These are phyloP conservation scores for Fagus sylvatica DNA, from an alignment of 306 rosid genomes.

Conservation along the genomic window DNA sequence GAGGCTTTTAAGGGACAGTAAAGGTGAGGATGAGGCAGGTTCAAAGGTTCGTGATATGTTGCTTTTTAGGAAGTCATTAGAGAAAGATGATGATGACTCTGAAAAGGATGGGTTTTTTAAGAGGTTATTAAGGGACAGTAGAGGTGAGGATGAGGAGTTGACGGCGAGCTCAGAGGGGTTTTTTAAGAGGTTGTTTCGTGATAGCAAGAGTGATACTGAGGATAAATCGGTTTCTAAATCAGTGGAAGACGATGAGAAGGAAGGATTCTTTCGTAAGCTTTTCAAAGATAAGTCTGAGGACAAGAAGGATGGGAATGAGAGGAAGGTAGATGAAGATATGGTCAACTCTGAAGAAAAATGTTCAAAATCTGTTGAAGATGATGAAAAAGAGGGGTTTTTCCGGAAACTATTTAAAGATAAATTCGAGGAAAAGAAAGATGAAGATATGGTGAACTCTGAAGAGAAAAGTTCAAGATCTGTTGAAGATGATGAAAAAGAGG, in stretches of 20 bases:
- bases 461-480: conserved; percentile 56
- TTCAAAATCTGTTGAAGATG: conserved; percentile 64
- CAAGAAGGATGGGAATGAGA: conserved; percentile 58
- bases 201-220: conserved; percentile 71
- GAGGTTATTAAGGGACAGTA: conserved; percentile 72
- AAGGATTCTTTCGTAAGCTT: conserved; percentile 74
- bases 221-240: conserved; percentile 51
- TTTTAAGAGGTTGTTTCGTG: conserved; percentile 87
- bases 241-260: conserved; percentile 72
- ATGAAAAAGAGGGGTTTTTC: conserved; percentile 88
- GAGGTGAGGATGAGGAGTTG: conserved; percentile 78
- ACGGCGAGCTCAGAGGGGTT: conserved; percentile 80
- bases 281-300: conserved; percentile 83
- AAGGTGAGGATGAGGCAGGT: conserved; percentile 75
- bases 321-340: conserved; percentile 48
- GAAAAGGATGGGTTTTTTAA: conserved; percentile 88
- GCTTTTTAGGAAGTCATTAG: conserved; percentile 70
- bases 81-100: conserved; percentile 71
- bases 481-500: conserved; percentile 88
- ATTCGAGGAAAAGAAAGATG: conserved; percentile 74
- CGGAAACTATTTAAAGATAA: conserved; percentile 72
- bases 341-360: conserved; percentile 55
- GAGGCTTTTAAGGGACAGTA: conserved; percentile 83
- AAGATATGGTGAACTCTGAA: conserved; percentile 44
- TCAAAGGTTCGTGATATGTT: conserved; percentile 71